These are phyloP conservation scores for Nicotiana obtusifolia DNA, from an alignment of 257 asterid species.

Conservation along the genomic window DNA sequence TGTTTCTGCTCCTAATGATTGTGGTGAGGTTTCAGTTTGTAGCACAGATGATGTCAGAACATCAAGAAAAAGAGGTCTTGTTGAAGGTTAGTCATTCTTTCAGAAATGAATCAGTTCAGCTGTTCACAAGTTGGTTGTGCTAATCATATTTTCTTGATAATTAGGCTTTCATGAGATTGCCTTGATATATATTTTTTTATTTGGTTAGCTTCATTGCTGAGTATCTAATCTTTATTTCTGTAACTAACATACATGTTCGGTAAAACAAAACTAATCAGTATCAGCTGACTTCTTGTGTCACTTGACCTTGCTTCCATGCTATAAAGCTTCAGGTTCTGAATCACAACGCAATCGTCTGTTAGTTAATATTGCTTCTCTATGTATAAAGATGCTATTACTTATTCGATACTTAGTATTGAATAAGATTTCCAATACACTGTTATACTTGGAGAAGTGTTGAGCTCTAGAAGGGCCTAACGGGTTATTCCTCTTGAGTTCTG, in stretches of 20 bases:
- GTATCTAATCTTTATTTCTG: not conserved
- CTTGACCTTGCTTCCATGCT: not conserved
- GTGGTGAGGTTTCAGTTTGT: constrained; percentile 13
- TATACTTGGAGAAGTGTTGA: not conserved
- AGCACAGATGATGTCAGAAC: constrained; percentile 6
- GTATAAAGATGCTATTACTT: not conserved
- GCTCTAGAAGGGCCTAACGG: not conserved
- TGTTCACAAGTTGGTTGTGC: not conserved
- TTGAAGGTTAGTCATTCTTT: constrained; percentile 31
- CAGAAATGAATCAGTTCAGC: not conserved
- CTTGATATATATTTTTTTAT: not conserved
- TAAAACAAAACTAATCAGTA: not conserved
- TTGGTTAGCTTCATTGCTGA: not conserved
- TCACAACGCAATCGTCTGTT: not conserved
- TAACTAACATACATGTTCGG: not conserved
- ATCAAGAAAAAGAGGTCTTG: constrained; percentile 40
- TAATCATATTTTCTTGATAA: not conserved
- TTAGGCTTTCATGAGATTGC: not conserved
- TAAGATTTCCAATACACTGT: not conserved
- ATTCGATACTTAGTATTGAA: not conserved
- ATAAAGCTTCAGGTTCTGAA: not conserved
- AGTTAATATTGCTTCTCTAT: not conserved
- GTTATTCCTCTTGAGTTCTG: not conserved
- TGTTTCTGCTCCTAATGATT: not conserved
- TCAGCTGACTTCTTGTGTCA: not conserved